Percentiles rank a stretch among this genome's conserved stretches.
Evolutionary conservation across 352 stramenopile species (phyloP).

Genomic region (Elongisporangium anandrum): DNA sequence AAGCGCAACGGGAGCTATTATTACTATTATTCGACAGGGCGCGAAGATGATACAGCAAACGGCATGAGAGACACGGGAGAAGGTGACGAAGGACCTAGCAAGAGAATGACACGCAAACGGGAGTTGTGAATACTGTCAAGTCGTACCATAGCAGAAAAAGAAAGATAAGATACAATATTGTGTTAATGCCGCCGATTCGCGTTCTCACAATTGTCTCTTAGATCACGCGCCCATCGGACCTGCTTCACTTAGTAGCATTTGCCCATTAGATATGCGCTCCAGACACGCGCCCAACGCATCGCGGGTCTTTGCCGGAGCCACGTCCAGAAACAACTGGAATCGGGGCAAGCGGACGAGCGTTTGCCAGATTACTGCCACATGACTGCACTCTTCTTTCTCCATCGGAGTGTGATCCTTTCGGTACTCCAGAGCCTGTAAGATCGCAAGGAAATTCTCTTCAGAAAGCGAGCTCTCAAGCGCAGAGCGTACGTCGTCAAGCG

Average conservation of each 20-base stretch:
- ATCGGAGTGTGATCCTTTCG: neutral
- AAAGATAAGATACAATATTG: conserved; percentile 1
- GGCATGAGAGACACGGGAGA: neutral
- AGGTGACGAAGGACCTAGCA: conserved; percentile 5
- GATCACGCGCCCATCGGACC: neutral
- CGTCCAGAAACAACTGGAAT: conserved; percentile 10
- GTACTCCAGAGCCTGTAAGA: conserved; percentile 6
- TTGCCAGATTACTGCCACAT: neutral
- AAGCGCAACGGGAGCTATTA: conserved; percentile 13
- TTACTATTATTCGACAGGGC: conserved; percentile 15
- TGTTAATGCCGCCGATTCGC: neutral
- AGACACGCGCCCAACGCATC: neutral
- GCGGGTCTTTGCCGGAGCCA: neutral
- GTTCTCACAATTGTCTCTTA: neutral
- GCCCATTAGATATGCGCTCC: neutral
- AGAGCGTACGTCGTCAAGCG: neutral
- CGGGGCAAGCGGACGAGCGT: conserved; percentile 1
- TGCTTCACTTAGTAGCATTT: neutral
- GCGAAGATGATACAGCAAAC: neutral
- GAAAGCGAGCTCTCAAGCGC: conserved; percentile 6
- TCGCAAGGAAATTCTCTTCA: conserved; percentile 7
- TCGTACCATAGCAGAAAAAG: conserved; percentile 36
- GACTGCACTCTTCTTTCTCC: neutral
- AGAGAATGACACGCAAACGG: conserved; percentile 4
- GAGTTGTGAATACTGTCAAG: conserved; percentile 45